phyloP scores from a whole-genome alignment of 257 asterid genomes.

The Scutellaria barbata region DNA sequence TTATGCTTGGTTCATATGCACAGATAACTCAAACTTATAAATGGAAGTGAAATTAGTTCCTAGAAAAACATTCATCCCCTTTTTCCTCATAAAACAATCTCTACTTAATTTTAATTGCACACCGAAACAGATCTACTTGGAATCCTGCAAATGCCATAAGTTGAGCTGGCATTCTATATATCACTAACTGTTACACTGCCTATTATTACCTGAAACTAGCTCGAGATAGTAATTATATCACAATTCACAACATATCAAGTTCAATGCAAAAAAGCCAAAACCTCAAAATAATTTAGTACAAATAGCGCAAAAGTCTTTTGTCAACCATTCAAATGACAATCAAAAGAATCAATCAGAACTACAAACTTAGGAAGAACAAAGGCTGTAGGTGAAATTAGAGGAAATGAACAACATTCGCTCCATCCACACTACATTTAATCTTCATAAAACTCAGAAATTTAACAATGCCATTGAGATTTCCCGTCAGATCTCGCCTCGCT shows the following conservation, averaged over 20 bases:
- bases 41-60: neutral
- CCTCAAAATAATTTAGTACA: neutral
- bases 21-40: conserved; percentile 14
- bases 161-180: neutral
- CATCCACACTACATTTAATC: conserved; percentile 6
- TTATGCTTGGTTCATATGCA: conserved; percentile 1
- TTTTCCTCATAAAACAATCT: conserved; percentile 11
- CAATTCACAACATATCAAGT: conserved; percentile 14
- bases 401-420: neutral
- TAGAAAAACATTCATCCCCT: neutral
- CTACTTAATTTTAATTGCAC: neutral
- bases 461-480: conserved; percentile 34
- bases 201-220: conserved; percentile 19
- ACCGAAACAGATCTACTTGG: conserved; percentile 31
- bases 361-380: conserved; percentile 4
- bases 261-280: conserved; percentile 17
- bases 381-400: conserved; percentile 6
- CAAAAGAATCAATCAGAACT: neutral
- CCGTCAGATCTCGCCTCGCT: conserved; percentile 45
- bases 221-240: neutral
- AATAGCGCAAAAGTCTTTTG: conserved; percentile 21
- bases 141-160: conserved; percentile 24
- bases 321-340: conserved; percentile 24
- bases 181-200: conserved; percentile 18
- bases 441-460: conserved; percentile 1